Base-by-base conservation (phyloP, 2,329 filamentous ascomycete genomes). In the Cordyceps fumosorosea region DNA sequence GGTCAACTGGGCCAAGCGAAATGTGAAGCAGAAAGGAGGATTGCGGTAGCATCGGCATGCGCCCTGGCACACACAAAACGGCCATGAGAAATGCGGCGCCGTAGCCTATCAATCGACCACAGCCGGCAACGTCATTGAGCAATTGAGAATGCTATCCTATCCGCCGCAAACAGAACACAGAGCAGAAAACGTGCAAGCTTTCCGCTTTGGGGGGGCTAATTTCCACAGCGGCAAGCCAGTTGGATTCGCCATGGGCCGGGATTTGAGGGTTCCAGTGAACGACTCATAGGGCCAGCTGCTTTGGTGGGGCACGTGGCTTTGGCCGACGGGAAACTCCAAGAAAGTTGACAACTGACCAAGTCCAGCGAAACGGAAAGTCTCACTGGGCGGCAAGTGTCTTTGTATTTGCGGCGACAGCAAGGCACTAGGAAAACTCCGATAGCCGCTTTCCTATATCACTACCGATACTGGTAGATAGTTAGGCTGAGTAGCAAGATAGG, bases 131-230 rank as follows among this genome's bases (percentile, higher is more conserved):
- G 29, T 14, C 48, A 22, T 47, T 48, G 20, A 42, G 26, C 20
- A 37, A 51, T 32, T 10, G 16, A 24, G 26, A 42, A 7, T 42
- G 45, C 3, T 51, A 22, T n/a, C 45, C 45, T 53, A 37, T 22
- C 47, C 18, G 37, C 57, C 14, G 57, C 57, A 60, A 60, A 53
- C 57, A 60, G 56, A 37, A 16, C 18, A 40, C 3, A 6, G 14
- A 6, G 3, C 22, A 16, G 11, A 18, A 42, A 52, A 47, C 57
- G 48, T 60, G 48, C 48, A 45, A 20, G n/a, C 26, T 60, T 60
- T 60, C 57, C 57, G 48, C 26, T 53, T 60, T 2, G 48, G 56
- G 26, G 24, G 52, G 48, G 24, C 57, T 50, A 44, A 53, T 52
- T 53, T 60, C 48, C 37, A 45, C 26, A 37, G 24, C 34, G 20